A percentile compares a stretch with the other conserved stretches of the same genome.
Conservation (phyloP, 176 grass and related monocot species). For the Triticum turgidum region DNA sequence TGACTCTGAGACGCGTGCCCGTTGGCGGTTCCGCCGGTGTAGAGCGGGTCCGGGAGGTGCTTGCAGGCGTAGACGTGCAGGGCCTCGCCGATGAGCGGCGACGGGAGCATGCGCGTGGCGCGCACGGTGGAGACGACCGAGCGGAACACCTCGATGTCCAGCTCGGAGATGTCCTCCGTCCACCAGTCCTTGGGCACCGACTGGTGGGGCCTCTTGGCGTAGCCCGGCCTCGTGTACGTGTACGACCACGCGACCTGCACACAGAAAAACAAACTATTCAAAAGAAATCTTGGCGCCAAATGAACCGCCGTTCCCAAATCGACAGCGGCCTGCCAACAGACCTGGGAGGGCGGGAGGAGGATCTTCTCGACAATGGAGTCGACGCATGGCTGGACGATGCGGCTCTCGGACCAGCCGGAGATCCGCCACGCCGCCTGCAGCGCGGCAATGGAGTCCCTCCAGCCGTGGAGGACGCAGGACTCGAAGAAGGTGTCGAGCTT, state of each 20-base stretch:
- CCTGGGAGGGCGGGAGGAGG: slow-evolving; percentile 59
- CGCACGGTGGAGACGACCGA: slow-evolving; percentile 76
- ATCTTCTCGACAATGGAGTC: slow-evolving; percentile 90
- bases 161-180: slow-evolving; percentile 95
- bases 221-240: slow-evolving; percentile 79
- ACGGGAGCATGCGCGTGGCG: slow-evolving; percentile 51
- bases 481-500: slow-evolving; percentile 86
- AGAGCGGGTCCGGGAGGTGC: slow-evolving; percentile 65
- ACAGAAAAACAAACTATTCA: neutral
- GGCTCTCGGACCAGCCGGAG: slow-evolving; percentile 83
- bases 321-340: neutral
- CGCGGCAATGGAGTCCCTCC: slow-evolving; percentile 68
- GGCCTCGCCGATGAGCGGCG: slow-evolving; percentile 86
- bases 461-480: slow-evolving; percentile 72
- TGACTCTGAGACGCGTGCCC: slow-evolving; percentile 29
- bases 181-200: slow-evolving; percentile 94
- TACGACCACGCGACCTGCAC: slow-evolving; percentile 83
- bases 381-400: slow-evolving; percentile 78
- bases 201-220: slow-evolving; percentile 42
- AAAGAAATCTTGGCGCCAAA: slow-evolving; percentile 1
- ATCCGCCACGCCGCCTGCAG: slow-evolving; percentile 62
- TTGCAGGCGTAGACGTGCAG: slow-evolving; percentile 95
- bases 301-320: neutral
- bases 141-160: slow-evolving; percentile 86
- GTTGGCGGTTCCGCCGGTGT: neutral